Evolutionary conservation across 306 rosid species (phyloP).

Genomic region (Astragalus membranaceus): DNA sequence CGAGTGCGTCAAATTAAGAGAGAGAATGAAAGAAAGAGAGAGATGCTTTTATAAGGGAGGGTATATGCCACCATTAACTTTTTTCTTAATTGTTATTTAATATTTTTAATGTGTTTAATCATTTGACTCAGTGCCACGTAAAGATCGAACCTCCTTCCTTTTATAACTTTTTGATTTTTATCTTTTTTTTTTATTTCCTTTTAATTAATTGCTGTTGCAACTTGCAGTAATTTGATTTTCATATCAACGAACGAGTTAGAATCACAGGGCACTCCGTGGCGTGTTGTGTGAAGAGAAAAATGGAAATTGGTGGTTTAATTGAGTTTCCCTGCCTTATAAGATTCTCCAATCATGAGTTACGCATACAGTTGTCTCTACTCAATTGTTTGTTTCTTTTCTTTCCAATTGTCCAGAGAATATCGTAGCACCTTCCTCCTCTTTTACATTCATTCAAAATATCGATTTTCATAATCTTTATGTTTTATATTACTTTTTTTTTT

Average conservation of each 20-base stretch:
- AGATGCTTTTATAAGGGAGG: slow-evolving; percentile 24
- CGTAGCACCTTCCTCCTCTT: too few species aligned
- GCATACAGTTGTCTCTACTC: not conserved
- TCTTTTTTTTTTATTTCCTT: not conserved
- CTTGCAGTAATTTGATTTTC: not conserved
- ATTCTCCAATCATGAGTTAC: slow-evolving; percentile 11
- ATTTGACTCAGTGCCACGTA: slow-evolving; percentile 16
- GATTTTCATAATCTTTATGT: too few species aligned
- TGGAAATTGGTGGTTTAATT: not conserved
- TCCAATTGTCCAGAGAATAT: not conserved
- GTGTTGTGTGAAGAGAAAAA: not conserved
- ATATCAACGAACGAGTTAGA: not conserved
- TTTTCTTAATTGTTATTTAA: not conserved
- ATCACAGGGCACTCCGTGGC: too few species aligned
- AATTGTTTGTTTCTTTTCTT: not conserved
- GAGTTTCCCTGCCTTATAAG: not conserved
- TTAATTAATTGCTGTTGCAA: not conserved
- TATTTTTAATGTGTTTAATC: not conserved
- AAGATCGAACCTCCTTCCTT: not conserved
- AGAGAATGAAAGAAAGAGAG: not conserved
- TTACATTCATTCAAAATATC: too few species aligned
- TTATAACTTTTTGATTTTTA: not conserved
- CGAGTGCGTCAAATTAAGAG: not conserved
- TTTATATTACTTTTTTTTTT: too few species aligned
- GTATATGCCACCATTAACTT: slow-evolving; percentile 26